A percentile compares a stretch with the other conserved stretches of the same genome.
phyloP scores from a whole-genome alignment of 768 basidiomycete species.

The Roridomyces roridus region DNA sequence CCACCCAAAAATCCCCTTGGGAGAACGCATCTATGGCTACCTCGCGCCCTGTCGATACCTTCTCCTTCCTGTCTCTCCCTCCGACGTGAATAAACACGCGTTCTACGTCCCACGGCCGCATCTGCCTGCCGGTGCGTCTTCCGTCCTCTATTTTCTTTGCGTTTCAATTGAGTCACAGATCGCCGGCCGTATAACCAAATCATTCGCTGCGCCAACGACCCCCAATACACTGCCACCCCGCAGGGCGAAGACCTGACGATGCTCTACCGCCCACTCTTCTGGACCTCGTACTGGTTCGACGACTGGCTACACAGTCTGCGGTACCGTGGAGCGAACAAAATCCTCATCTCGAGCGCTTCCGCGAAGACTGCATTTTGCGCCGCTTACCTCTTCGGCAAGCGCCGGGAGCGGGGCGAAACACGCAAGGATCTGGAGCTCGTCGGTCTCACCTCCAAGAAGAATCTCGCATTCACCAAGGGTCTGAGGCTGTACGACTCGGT shows the following conservation, averaged over 20 bases:
- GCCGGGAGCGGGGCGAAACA: constrained; percentile 38
- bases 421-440: constrained; percentile 44
- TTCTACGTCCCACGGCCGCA: constrained; percentile 68
- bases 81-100: constrained; percentile 57
- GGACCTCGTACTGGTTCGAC: constrained; percentile 80
- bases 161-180: too few relatives aligned
- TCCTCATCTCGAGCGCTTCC: constrained; percentile 74
- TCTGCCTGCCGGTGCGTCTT: constrained; percentile 65
- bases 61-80: constrained; percentile 54
- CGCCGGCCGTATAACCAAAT: constrained; percentile 74
- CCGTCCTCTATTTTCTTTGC: too few relatives aligned
- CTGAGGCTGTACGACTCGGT: constrained; percentile 65
- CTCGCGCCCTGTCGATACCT: constrained; percentile 66
- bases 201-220: constrained; percentile 61
- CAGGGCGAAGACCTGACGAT: constrained; percentile 66
- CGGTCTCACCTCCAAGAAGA: constrained; percentile 66
- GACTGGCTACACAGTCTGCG: constrained; percentile 63
- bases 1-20: constrained; percentile 51
- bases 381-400: constrained; percentile 63
- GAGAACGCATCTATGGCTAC: constrained; percentile 71
- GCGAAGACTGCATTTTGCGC: constrained; percentile 77
- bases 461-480: constrained; percentile 57
- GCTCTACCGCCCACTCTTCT: constrained; percentile 76
- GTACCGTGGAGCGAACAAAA: constrained; percentile 53
- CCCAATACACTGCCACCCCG: constrained; percentile 55